Conservation (phyloP, 1,139 yeast species). For the Arxiozyma slooffiae region DNA sequence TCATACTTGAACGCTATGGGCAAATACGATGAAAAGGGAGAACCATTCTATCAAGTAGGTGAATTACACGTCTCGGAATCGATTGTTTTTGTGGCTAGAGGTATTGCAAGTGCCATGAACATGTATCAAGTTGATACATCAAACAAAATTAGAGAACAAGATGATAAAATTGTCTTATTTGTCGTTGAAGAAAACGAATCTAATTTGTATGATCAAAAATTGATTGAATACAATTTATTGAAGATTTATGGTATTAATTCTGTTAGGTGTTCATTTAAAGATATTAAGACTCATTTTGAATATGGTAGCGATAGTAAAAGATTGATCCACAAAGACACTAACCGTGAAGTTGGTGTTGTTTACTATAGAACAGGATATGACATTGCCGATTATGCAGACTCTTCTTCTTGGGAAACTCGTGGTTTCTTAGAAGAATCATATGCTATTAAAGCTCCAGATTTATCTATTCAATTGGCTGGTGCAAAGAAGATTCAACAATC, state of each 20-base stretch:
- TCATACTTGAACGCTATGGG: slow-evolving; percentile 51
- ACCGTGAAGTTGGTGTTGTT: slow-evolving; percentile 73
- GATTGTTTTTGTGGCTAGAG: slow-evolving; percentile 50
- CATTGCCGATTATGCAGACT: slow-evolving; percentile 58
- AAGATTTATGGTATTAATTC: slow-evolving; percentile 48
- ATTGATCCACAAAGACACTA: slow-evolving; percentile 43
- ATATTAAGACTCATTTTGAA: slow-evolving; percentile 34
- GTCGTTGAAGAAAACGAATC: slow-evolving; percentile 80
- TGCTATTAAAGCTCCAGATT: slow-evolving; percentile 87
- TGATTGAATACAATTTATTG: slow-evolving; percentile 49
- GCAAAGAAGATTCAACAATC: slow-evolving; percentile 88
- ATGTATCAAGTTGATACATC: slow-evolving; percentile 7
- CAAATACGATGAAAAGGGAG: slow-evolving; percentile 36
- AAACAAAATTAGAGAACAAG: slow-evolving; percentile 5
- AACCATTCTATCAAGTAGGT: slow-evolving; percentile 12
- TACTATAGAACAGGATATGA: slow-evolving; percentile 86
- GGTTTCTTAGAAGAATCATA: slow-evolving; percentile 56
- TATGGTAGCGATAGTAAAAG: slow-evolving; percentile 37
- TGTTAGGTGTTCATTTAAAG: slow-evolving; percentile 57
- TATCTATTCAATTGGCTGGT: slow-evolving; percentile 83
- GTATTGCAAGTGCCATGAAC: slow-evolving; percentile 50
- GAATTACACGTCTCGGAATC: slow-evolving; percentile 63
- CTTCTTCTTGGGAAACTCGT: slow-evolving; percentile 72
- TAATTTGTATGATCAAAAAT: too few relatives aligned
- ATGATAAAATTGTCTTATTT: slow-evolving; percentile 47